A percentile compares a stretch with the other conserved stretches of the same genome.
Evolutionary conservation across 139 green algal species (phyloP).

Genomic region (Limnomonas spitsbergensis): DNA sequence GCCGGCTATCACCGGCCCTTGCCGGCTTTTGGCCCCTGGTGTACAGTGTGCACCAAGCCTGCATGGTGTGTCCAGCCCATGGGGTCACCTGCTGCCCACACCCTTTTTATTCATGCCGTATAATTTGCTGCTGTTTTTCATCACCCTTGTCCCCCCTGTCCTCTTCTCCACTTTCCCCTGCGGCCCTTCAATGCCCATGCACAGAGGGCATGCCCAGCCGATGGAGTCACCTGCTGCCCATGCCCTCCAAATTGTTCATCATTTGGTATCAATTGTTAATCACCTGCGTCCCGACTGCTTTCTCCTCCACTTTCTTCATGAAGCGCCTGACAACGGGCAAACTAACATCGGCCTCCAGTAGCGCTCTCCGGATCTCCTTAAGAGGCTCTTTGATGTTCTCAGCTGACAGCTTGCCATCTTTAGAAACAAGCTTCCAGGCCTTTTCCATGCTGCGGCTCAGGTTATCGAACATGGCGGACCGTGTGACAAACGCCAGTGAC

Average conservation of each 20-base stretch:
- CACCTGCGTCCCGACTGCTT: constrained; percentile 75
- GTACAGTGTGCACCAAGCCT: too few relatives aligned
- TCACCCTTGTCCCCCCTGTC: too few relatives aligned
- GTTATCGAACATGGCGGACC: constrained; percentile 83
- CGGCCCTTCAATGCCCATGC: too few relatives aligned
- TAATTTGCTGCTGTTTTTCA: too few relatives aligned
- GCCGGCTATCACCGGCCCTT: too few relatives aligned
- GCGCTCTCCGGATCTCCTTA: constrained; percentile 70
- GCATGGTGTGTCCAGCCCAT: too few relatives aligned
- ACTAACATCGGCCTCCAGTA: constrained; percentile 95
- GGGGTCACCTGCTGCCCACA: too few relatives aligned
- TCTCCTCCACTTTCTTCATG: constrained; percentile 82
- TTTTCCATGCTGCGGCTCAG: constrained; percentile 73
- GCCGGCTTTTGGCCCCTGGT: too few relatives aligned
- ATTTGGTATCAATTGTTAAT: too few relatives aligned
- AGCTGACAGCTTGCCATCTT: constrained; percentile 29
- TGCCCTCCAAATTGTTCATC: too few relatives aligned
- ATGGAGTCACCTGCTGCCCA: background rate
- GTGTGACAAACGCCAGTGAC: background rate
- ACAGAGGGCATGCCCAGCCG: background rate
- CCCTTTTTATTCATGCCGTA: too few relatives aligned
- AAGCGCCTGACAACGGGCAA: constrained; percentile 93
- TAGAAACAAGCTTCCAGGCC: constrained; percentile 72
- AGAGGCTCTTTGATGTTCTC: constrained; percentile 17
- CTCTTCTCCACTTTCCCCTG: too few relatives aligned